phyloP scores from a whole-genome alignment of 495 filamentous ascomycete species.

The Podospora sp. region DNA sequence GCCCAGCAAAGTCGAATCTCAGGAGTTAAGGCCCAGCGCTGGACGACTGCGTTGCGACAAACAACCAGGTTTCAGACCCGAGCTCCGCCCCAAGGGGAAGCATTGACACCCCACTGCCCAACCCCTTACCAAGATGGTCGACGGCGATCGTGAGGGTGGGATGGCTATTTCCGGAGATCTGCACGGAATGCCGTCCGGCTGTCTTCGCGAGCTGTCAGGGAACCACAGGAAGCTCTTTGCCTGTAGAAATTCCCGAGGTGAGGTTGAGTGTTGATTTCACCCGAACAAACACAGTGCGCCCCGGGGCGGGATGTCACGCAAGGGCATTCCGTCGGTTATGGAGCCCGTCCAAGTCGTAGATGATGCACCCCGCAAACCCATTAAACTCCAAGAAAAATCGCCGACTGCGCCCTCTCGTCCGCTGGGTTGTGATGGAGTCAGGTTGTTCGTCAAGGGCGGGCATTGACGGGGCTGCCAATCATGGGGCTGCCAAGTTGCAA shows the following conservation, averaged over 20 bases:
- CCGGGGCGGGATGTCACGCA: not conserved
- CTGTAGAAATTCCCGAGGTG: not conserved
- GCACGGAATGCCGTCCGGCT: conserved; percentile 2
- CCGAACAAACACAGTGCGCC: not conserved
- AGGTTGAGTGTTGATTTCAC: conserved; percentile 4
- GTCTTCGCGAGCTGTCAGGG: conserved; percentile 4
- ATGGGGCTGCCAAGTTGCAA: not conserved
- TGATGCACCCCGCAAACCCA: conserved; percentile 10
- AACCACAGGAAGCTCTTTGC: not conserved
- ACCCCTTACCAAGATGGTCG: not conserved
- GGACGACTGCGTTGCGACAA: not conserved
- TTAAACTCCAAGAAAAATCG: not conserved
- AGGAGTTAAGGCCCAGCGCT: not conserved
- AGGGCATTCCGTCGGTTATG: not conserved
- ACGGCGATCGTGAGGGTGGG: not conserved
- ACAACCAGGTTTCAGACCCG: conserved; percentile 6
- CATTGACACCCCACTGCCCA: not conserved
- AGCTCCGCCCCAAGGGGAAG: conserved; percentile 5
- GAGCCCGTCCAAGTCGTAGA: not conserved
- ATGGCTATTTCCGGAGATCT: conserved; percentile 16
- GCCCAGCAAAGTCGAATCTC: not conserved
- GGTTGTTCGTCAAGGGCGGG: not conserved
- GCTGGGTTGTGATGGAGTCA: not conserved
- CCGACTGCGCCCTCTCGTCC: not conserved
- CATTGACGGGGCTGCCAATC: conserved; percentile 1